These are phyloP conservation scores for Diaporthe sp. DNA, from an alignment of 2,329 filamentous ascomycete genomes.

Conservation along the genomic window DNA sequence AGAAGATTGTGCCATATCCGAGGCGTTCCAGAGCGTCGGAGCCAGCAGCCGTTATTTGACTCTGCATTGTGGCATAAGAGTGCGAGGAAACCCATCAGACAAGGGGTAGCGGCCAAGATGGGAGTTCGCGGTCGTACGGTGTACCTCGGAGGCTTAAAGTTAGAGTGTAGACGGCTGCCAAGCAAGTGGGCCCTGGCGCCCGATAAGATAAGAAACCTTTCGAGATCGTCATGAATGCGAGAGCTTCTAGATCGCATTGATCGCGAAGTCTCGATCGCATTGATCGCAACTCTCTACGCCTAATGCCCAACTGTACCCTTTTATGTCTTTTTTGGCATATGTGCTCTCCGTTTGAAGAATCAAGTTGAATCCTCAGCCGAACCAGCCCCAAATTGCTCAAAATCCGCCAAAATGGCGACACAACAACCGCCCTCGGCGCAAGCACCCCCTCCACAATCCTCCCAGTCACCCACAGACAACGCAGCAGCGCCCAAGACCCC, in stretches of 20 bases:
- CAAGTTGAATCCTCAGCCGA: background rate
- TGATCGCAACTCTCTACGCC: background rate
- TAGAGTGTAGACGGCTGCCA: background rate
- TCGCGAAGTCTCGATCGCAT: too few relatives aligned
- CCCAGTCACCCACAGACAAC: background rate
- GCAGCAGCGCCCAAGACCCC: constrained; percentile 24
- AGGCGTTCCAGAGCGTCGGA: background rate
- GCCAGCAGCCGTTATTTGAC: too few relatives aligned
- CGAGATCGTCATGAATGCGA: constrained; percentile 18
- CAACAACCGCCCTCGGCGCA: constrained; percentile 30
- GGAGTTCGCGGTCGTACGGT: background rate
- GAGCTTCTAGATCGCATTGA: background rate
- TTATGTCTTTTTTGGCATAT: background rate
- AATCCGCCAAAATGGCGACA: constrained; percentile 25
- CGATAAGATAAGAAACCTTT: constrained; percentile 34
- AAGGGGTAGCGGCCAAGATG: background rate
- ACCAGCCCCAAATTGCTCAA: background rate
- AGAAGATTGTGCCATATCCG: background rate
- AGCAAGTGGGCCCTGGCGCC: background rate
- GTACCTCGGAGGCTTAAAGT: background rate
- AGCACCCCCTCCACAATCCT: constrained; percentile 7
- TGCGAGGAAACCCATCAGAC: background rate
- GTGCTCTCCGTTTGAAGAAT: background rate
- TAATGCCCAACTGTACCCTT: background rate
- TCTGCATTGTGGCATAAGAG: background rate